Evolutionary conservation across 305 asterid genomes (phyloP).

Genomic region (Fraxinus greggii): DNA sequence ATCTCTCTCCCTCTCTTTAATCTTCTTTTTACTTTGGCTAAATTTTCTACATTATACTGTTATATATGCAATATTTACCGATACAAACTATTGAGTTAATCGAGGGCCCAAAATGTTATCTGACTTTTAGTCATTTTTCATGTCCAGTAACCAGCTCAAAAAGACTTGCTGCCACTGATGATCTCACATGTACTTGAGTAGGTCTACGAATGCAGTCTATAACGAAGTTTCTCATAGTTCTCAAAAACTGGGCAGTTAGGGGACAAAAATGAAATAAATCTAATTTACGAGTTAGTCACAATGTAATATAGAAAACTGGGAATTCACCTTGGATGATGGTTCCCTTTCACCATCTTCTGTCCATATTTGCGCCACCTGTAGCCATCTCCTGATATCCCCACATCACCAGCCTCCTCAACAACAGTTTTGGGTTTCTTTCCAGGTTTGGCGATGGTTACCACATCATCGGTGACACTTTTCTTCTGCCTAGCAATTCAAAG

Average conservation of each 20-base stretch:
- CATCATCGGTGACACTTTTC: conserved; percentile 41
- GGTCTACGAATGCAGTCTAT: neutral
- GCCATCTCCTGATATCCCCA: conserved; percentile 89
- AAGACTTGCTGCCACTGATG: neutral
- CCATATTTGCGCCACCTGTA: conserved; percentile 93
- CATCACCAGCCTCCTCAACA: conserved; percentile 80
- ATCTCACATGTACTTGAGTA: neutral
- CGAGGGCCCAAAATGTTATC: neutral
- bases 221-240: conserved; percentile 18
- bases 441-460: conserved; percentile 47
- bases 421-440: conserved; percentile 73
- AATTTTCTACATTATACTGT: neutral
- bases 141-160: neutral
- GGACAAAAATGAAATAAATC: conserved; percentile 2
- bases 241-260: conserved; percentile 15
- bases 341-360: conserved; percentile 91
- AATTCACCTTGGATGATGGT: conserved; percentile 81
- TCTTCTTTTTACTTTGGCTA: neutral
- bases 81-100: neutral
- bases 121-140: neutral
- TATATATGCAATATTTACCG: neutral
- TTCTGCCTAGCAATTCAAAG: conserved; percentile 50
- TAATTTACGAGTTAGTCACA: conserved; percentile 14
- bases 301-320: conserved; percentile 14
- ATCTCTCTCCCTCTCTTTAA: neutral